Evolutionary conservation across 2,329 filamentous ascomycete species (phyloP).

Genomic region (Aspergillus awamori): DNA sequence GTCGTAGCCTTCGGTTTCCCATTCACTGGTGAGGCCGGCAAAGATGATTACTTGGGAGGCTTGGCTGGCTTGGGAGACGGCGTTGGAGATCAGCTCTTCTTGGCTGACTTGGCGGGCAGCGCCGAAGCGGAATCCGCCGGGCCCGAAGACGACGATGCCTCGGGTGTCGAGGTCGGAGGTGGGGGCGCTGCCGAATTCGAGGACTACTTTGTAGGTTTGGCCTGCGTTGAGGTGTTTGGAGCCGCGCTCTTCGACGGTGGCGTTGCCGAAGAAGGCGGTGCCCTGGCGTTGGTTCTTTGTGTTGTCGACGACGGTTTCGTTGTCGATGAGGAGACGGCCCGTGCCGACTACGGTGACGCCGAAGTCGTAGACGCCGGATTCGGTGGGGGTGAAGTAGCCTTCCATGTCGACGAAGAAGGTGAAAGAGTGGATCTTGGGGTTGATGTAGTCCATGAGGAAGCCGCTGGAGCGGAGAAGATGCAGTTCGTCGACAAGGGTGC

Average conservation of each 20-base stretch:
- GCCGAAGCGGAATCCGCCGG: slow-evolving; percentile 65
- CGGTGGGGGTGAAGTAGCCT: slow-evolving; percentile 61
- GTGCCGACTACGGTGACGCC: slow-evolving; percentile 68
- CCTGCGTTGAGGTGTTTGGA: slow-evolving; percentile 61
- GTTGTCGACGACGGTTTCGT: slow-evolving; percentile 66
- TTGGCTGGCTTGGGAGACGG: slow-evolving; percentile 67
- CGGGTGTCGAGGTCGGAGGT: slow-evolving; percentile 59
- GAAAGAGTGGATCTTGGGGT: slow-evolving; percentile 55
- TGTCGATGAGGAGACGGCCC: slow-evolving; percentile 67
- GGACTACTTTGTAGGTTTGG: slow-evolving; percentile 59
- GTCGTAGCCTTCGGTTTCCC: slow-evolving; percentile 75
- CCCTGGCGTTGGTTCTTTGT: slow-evolving; percentile 64
- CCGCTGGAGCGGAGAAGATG: slow-evolving; percentile 48
- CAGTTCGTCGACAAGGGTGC: slow-evolving; percentile 57
- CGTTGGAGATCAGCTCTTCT: slow-evolving; percentile 64
- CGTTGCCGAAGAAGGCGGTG: slow-evolving; percentile 66
- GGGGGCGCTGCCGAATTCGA: slow-evolving; percentile 64
- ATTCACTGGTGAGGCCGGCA: slow-evolving; percentile 76
- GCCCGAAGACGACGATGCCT: slow-evolving; percentile 55
- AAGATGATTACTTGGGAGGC: slow-evolving; percentile 79
- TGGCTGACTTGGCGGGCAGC: slow-evolving; percentile 61
- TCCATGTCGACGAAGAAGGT: slow-evolving; percentile 66
- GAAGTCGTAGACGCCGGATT: slow-evolving; percentile 65
- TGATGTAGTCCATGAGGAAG: slow-evolving; percentile 57
- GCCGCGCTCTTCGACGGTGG: slow-evolving; percentile 66